Evolutionary conservation across 306 rosid species (phyloP), one percentile per base, ranked within the genome.

Genomic region (Crotalaria pallida): DNA sequence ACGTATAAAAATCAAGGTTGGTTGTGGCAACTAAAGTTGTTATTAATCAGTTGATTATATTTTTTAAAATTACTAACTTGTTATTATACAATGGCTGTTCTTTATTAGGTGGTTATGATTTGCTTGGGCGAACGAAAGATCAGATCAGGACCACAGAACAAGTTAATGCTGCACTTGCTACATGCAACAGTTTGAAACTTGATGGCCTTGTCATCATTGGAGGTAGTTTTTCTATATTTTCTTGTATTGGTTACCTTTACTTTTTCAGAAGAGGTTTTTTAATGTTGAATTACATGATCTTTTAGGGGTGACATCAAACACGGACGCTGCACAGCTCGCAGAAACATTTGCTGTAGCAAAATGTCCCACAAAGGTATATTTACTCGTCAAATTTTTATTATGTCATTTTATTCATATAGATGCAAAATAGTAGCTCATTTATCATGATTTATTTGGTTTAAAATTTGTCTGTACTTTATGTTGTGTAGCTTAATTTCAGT

Each of bases 321-420:
- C 99, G 0, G 99, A 94, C 82, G 99, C 99, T 56, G 99, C 99
- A 13, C 99, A 94, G 84, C 97, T 94, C 69, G 96, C 99, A 15
- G 99, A 94, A 81, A 94, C 99, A 68, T 94, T 94, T 82, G 92
- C 96, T 24, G 91, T 69, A 65, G 92, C 95, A 55, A 91, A 94
- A 70, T 94, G 99, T 73, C 75, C 80, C 53, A 94, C 99, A 11
- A 94, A 94, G 97, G 99, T 94, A 65, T 43, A 38, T 47, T 47
- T 40, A 24, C 0, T 41, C 8, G 44, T 26, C n/a, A 5, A n/a
- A n/a, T n/a, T 26, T 76, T 7, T 62, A 44, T 41, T 33, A 49
- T 16, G 9, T 69, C 17, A 26, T 69, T 47, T 61, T 33, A 10
- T 81, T 12, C 17, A 19, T 62, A 22, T 34, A 11, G 41, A 66